Conservation (phyloP, 2,329 filamentous ascomycete genomes). For the Elsinoe fawcettii region DNA sequence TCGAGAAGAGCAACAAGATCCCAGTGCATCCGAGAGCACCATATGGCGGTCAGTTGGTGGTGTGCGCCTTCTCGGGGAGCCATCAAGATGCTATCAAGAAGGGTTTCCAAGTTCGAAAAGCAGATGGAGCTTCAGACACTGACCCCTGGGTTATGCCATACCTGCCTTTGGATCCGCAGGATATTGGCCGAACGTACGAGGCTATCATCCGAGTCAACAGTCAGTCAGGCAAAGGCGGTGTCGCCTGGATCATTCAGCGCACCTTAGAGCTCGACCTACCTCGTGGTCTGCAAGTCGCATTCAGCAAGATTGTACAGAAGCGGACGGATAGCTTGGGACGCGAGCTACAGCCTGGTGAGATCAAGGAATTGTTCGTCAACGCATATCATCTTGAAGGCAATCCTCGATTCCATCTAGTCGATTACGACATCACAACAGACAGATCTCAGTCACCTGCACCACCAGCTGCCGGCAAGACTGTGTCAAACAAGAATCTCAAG, state of each 20-base stretch:
- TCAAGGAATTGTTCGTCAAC: slow-evolving; percentile 77
- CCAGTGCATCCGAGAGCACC: slow-evolving; percentile 83
- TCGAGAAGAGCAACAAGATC: slow-evolving; percentile 91
- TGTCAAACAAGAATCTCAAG: slow-evolving; percentile 68
- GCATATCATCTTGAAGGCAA: slow-evolving; percentile 80
- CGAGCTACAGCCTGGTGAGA: slow-evolving; percentile 77
- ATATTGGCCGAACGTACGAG: slow-evolving; percentile 96
- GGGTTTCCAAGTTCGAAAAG: slow-evolving; percentile 63
- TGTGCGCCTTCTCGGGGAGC: slow-evolving; percentile 82
- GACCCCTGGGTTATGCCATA: slow-evolving; percentile 81
- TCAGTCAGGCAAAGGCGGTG: slow-evolving; percentile 88
- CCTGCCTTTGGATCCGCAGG: slow-evolving; percentile 82
- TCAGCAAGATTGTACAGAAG: slow-evolving; percentile 77
- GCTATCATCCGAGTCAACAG: slow-evolving; percentile 97
- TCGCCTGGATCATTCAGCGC: slow-evolving; percentile 86
- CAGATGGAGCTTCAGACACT: slow-evolving; percentile 51
- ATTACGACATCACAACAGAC: slow-evolving; percentile 86
- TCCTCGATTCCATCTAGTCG: slow-evolving; percentile 75
- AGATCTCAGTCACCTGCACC: slow-evolving; percentile 68
- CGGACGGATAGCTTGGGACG: slow-evolving; percentile 72
- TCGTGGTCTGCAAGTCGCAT: slow-evolving; percentile 83
- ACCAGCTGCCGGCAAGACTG: slow-evolving; percentile 59
- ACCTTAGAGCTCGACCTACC: slow-evolving; percentile 87
- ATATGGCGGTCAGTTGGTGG: slow-evolving; percentile 85
- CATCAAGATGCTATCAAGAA: slow-evolving; percentile 98